A percentile compares a stretch with the other conserved stretches of the same genome.
phyloP scores from a whole-genome alignment of 1,139 yeast genomes.

The Zygoascus sp. region DNA sequence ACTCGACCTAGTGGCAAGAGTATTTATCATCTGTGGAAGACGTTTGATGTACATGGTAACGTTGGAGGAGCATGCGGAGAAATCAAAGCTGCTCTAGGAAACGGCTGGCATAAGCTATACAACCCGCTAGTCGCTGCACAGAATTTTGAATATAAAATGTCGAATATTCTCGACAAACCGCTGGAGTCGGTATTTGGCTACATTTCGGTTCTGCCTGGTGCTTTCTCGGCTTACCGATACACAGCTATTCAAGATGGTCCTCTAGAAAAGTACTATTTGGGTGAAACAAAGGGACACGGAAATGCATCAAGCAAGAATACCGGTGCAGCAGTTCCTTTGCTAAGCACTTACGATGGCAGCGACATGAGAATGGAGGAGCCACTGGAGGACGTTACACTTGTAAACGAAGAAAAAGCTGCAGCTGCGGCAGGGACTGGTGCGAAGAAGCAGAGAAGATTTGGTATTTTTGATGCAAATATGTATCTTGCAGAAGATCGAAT shows the following conservation, averaged over 20 bases:
- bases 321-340: neutral
- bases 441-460: constrained; percentile 28
- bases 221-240: constrained; percentile 83
- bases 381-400: neutral
- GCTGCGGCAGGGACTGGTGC: neutral
- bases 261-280: constrained; percentile 71
- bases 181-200: constrained; percentile 91
- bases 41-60: constrained; percentile 58
- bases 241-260: constrained; percentile 68
- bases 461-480: constrained; percentile 78
- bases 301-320: constrained; percentile 35
- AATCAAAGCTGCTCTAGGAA: constrained; percentile 65
- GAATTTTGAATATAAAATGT: constrained; percentile 94
- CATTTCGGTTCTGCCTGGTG: constrained; percentile 93
- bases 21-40: constrained; percentile 70
- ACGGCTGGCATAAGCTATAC: constrained; percentile 47
- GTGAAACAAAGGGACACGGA: constrained; percentile 60
- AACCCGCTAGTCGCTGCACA: constrained; percentile 93
- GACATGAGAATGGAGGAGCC: constrained; percentile 11
- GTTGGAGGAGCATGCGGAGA: constrained; percentile 93
- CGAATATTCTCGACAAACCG: constrained; percentile 92
- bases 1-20: constrained; percentile 70
- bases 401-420: neutral
- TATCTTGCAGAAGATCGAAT: constrained; percentile 83
- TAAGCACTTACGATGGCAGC: constrained; percentile 7